phyloP scores from a whole-genome alignment of 805 yeast species.

The Candida saitoana region DNA sequence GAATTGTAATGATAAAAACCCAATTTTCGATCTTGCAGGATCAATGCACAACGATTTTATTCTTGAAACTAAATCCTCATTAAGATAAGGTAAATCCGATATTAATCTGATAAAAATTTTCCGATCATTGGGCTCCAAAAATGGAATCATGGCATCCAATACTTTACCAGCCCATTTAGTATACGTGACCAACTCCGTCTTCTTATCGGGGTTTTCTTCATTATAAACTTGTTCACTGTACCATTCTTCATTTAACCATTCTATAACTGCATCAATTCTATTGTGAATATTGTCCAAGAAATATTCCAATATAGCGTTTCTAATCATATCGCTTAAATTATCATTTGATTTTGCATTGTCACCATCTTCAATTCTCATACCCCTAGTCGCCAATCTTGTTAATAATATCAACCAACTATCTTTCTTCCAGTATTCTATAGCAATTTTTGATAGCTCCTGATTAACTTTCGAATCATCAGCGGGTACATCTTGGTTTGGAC shows the following conservation, averaged over 20 bases:
- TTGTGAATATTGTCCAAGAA: slow-evolving; percentile 68
- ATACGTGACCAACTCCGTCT: slow-evolving; percentile 38
- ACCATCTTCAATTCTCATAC: slow-evolving; percentile 39
- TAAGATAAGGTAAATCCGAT: slow-evolving; percentile 81
- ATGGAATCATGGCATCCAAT: slow-evolving; percentile 77
- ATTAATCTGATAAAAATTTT: slow-evolving; percentile 76
- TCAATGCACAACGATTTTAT: slow-evolving; percentile 76
- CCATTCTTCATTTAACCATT: slow-evolving; percentile 98
- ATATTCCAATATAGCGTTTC: slow-evolving; percentile 68
- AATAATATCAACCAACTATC: slow-evolving; percentile 76
- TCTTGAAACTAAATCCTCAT: slow-evolving; percentile 55
- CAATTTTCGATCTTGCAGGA: slow-evolving; percentile 76
- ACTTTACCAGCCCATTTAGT: slow-evolving; percentile 65
- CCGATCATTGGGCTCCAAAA: slow-evolving; percentile 75
- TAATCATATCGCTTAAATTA: slow-evolving; percentile 55
- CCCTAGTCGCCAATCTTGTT: slow-evolving; percentile 79
- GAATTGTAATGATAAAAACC: slow-evolving; percentile 77
- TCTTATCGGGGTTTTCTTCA: slow-evolving; percentile 20
- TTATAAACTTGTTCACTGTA: slow-evolving; percentile 50
- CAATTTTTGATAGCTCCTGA: slow-evolving; percentile 55
- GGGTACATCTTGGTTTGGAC: slow-evolving; percentile 3
- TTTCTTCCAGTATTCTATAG: slow-evolving; percentile 48
- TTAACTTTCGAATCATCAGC: slow-evolving; percentile 21
- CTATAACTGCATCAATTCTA: slow-evolving; percentile 70
- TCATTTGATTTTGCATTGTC: slow-evolving; percentile 19